Percentiles rank a stretch among this genome's conserved stretches.
Evolutionary conservation across 169 alveolate species (phyloP).

Genomic region (Cryptosporidium viatorum): DNA sequence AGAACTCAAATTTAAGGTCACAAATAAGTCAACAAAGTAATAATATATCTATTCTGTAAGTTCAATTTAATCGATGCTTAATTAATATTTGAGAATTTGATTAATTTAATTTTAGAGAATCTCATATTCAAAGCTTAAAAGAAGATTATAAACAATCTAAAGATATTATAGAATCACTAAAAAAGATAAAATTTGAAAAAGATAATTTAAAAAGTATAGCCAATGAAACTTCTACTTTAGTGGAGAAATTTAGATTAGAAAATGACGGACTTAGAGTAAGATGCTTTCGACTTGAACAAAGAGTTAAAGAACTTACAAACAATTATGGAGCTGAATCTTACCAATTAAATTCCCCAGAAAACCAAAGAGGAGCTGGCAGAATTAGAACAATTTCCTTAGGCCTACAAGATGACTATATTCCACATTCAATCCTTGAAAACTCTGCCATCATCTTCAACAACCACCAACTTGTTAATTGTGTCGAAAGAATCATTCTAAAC

Average conservation of each 20-base stretch:
- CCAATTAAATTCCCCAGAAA: background rate
- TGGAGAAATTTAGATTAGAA: conserved; percentile 61
- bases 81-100: no score
- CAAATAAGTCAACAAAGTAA: conserved; percentile 40
- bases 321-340: conserved; percentile 26
- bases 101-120: conserved; percentile 10
- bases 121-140: conserved; percentile 8
- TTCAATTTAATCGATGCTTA: background rate
- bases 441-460: conserved; percentile 27
- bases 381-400: conserved; percentile 47
- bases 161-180: conserved; percentile 39
- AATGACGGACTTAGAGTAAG: conserved; percentile 64
- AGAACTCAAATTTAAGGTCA: conserved; percentile 28
- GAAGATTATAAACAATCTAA: conserved; percentile 44
- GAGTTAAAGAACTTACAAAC: conserved; percentile 64
- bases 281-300: conserved; percentile 70
- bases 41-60: conserved; percentile 59
- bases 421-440: conserved; percentile 24
- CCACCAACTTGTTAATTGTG: conserved; percentile 38
- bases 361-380: background rate
- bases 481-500: conserved; percentile 12
- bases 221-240: conserved; percentile 29
- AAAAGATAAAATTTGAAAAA: conserved; percentile 17
- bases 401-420: conserved; percentile 28
- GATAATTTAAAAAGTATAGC: conserved; percentile 51